These are phyloP conservation scores for Diaporthe longicolla DNA, from an alignment of 2,329 filamentous ascomycete genomes.

Conservation along the genomic window DNA sequence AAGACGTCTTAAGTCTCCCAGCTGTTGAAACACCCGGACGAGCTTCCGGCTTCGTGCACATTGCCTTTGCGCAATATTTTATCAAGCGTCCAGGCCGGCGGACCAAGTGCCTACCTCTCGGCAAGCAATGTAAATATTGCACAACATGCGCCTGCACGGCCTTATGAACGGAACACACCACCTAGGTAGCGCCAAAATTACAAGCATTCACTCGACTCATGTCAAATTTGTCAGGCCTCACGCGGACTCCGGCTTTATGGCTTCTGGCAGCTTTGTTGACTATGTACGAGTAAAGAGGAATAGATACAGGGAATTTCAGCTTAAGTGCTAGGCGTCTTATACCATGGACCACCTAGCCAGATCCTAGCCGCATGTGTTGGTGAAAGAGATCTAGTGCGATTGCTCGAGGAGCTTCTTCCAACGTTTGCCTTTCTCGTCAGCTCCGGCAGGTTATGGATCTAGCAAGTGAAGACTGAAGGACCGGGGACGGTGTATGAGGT, in stretches of 20 bases:
- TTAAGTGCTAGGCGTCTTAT: too few relatives aligned
- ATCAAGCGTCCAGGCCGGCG: too few relatives aligned
- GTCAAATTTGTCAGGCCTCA: not conserved
- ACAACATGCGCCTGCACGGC: not conserved
- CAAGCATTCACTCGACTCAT: too few relatives aligned
- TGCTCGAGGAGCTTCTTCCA: not conserved
- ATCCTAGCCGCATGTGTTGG: not conserved
- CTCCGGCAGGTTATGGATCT: not conserved
- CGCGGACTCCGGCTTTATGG: not conserved
- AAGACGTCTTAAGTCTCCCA: too few relatives aligned
- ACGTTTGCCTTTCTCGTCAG: not conserved
- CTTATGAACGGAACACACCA: not conserved
- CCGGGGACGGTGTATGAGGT: slow-evolving; percentile 7
- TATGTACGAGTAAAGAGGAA: not conserved
- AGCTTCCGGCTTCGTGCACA: not conserved
- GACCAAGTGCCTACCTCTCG: not conserved
- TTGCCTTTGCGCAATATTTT: not conserved
- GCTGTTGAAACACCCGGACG: too few relatives aligned
- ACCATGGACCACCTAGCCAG: not conserved
- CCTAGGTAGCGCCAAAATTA: not conserved
- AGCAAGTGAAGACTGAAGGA: slow-evolving; percentile 15
- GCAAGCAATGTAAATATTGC: not conserved
- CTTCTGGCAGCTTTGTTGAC: not conserved
- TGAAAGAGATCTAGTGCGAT: not conserved
- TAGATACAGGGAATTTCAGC: not conserved